These are phyloP conservation scores for Ceraceosorus bombacis DNA, from an alignment of 1,284 basidiomycete species.

Conservation along the genomic window DNA sequence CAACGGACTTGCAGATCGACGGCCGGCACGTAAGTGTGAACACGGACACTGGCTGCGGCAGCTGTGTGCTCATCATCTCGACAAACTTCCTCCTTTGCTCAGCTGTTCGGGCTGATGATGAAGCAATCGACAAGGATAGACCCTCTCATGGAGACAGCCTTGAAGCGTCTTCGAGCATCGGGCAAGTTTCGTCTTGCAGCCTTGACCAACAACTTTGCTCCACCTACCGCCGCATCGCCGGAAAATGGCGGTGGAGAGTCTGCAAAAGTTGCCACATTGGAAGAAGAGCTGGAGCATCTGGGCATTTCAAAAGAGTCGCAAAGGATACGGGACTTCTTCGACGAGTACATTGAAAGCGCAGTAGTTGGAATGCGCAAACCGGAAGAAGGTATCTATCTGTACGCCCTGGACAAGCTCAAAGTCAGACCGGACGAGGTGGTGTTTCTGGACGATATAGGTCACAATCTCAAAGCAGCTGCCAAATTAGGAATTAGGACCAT, in stretches of 20 bases:
- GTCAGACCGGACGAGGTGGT: slow-evolving; percentile 41
- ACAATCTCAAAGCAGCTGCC: slow-evolving; percentile 46
- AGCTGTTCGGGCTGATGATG: slow-evolving; percentile 49
- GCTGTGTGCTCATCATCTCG: background rate
- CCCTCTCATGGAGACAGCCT: slow-evolving; percentile 36
- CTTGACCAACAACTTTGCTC: slow-evolving; percentile 48
- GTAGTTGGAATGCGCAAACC: slow-evolving; percentile 48
- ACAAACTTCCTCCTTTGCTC: slow-evolving; percentile 2
- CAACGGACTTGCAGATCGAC: slow-evolving; percentile 25
- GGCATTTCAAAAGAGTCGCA: slow-evolving; percentile 22
- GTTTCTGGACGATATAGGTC: slow-evolving; percentile 49
- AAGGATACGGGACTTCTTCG: slow-evolving; percentile 39
- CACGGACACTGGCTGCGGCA: background rate
- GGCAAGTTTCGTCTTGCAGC: slow-evolving; percentile 45
- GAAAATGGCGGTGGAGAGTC: background rate
- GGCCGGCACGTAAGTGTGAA: slow-evolving; percentile 30
- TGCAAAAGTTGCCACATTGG: slow-evolving; percentile 19
- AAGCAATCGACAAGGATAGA: slow-evolving; percentile 24
- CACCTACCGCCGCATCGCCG: slow-evolving; percentile 20
- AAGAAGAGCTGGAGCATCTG: slow-evolving; percentile 34
- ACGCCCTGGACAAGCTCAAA: slow-evolving; percentile 42
- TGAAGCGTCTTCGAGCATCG: slow-evolving; percentile 32
- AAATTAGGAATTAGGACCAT: slow-evolving; percentile 48
- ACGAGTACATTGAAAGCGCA: slow-evolving; percentile 47
- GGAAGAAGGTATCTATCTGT: slow-evolving; percentile 45